Base-by-base conservation (phyloP, 257 asterid species). In the Ilex asprella region DNA sequence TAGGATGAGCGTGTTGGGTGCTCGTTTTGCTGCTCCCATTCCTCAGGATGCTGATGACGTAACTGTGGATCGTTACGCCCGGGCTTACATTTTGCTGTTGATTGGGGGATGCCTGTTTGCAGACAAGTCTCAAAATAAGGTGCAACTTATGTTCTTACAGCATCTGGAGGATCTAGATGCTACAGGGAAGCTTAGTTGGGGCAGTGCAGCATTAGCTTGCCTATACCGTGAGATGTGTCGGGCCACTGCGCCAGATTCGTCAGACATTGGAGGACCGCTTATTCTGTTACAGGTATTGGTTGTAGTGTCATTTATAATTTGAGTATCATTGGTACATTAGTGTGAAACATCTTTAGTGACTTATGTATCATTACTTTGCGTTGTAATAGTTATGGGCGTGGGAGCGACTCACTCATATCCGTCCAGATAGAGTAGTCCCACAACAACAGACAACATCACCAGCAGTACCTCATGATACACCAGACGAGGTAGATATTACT, bases 221-320 rank as follows among this genome's bases (percentile, higher is more conserved):
- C 58, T 66, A 50, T 66, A 66, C 30, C 54, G 54, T 49, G 70
- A 47, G 54, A 58, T 67, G 65, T 67, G 60, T n/a, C 59, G 55
- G 43, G 65, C 71, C 27, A 67, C 65, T 32, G 59, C 52, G 41
- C 29, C 55, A 31, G 27, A 58, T 30, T 44, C 58, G 1, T 58
- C 60, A 49, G 64, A 58, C 50, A 66, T 66, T 12, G 64, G 71
- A 32, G 71, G 71, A n/a, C 71, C 65, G 4, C 71, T 59, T 46
- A 51, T 67, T 35, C 51, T 67, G 57, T 54, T 67, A 52, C 71
- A 67, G 65, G 60, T 51, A 50, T 39, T 57, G 51, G n/a, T 10
- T 16, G 15, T 12, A 15, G 35, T 3, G 1, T 49, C 44, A 16
- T 31, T 58, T 52, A 11, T 14, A 2, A 59, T 30, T 32, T 14